Base-by-base conservation (phyloP, 208 protist species). In the Naegleria lovaniensis region DNA sequence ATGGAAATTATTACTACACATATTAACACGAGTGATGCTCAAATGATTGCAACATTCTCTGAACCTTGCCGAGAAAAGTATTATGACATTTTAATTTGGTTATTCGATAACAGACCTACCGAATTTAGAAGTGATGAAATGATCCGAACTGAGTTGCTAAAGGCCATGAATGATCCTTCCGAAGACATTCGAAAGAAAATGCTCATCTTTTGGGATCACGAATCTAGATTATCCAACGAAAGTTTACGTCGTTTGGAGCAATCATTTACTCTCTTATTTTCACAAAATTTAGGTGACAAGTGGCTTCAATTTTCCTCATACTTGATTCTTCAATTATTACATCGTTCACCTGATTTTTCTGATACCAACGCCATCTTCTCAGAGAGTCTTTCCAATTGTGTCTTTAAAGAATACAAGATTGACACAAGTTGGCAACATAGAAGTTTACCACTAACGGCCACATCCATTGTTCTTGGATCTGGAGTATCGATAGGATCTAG, bases 81-180 rank as follows among this genome's bases (percentile, higher is more conserved):
- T 33, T 94, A 93, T 85, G 93, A 94, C 39, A 94, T 94, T 29
- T 48, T 94, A 0, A 92, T 94, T 19, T 94, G 92, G 90, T 51
- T 94, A 15, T 94, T 93, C 41, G 90, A 94, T 40, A 83, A 93
- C 16, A 91, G 91, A 43, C 22, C 58, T 75, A 5, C 13, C 33
- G 85, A 59, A 36, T 58, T 51, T 38, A 59, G 29, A 29, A 59
- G 39, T 36, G 40, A 59, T 25, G 40, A 58, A 39, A 16, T 67
- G 0, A 40, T 88, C 5, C 0, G 29, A 39, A 88, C 19, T 29
- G 40, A 58, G 48, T 7, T 88, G 19, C 22, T 88, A 4, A 88
- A 39, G 29, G 40, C 29, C 16, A 36, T 88, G 25, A 40, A 29
- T 29, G 85, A 88, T 59, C 0, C 2, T 41, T 59, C 43, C 9